Conservation (phyloP, 306 rosid species). For the Cicer yamashitae region DNA sequence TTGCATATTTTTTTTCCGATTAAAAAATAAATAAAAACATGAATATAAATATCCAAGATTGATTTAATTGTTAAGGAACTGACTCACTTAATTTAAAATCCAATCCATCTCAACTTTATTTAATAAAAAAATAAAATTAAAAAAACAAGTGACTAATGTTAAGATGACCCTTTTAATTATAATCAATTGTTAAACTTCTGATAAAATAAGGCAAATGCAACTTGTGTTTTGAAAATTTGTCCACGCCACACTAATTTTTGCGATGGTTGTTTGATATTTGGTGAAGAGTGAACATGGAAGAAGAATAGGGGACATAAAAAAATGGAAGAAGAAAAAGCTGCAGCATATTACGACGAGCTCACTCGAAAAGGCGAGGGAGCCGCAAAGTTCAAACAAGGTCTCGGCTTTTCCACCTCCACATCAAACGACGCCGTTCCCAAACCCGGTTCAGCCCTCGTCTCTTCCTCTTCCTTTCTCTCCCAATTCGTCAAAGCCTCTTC, state of each 20-base stretch:
- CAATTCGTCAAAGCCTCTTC: constrained; percentile 84
- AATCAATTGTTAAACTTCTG: too few species aligned
- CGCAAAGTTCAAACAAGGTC: constrained; percentile 88
- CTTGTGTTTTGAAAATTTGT: too few species aligned
- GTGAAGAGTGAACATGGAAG: background rate
- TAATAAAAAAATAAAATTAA: too few species aligned
- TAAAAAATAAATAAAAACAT: too few species aligned
- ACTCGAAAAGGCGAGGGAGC: constrained; percentile 88
- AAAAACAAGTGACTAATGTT: too few species aligned
- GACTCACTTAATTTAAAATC: too few species aligned
- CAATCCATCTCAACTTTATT: too few species aligned
- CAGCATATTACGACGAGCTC: constrained; percentile 89
- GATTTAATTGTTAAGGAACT: too few species aligned
- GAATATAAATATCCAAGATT: too few species aligned
- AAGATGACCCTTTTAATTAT: too few species aligned
- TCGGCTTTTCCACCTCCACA: constrained; percentile 69
- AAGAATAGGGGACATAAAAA: background rate
- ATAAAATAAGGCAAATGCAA: too few species aligned
- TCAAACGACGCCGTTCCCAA: constrained; percentile 55
- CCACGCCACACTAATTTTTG: background rate
- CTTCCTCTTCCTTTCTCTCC: constrained; percentile 79
- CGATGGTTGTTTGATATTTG: background rate
- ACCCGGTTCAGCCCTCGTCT: constrained; percentile 52
- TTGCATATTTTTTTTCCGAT: too few species aligned
- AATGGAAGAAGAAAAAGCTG: constrained; percentile 94